A percentile compares a stretch with the other conserved stretches of the same genome.
These are phyloP conservation scores for Penicillium robsamsonii DNA, from an alignment of 495 filamentous ascomycete genomes.

Conservation along the genomic window DNA sequence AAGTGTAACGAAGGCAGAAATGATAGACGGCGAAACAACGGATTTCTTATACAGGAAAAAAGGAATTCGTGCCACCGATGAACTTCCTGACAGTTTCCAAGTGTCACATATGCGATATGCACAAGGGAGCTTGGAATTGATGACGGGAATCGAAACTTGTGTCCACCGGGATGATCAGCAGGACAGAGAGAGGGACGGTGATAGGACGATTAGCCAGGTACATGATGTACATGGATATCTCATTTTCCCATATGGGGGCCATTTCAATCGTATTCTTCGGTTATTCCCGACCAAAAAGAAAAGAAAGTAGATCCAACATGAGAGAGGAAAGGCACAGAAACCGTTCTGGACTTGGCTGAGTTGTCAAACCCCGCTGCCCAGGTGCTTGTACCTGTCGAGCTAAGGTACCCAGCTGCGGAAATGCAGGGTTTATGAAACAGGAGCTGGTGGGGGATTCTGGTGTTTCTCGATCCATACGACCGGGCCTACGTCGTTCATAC, in stretches of 20 bases:
- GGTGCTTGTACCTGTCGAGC: constrained; percentile 5
- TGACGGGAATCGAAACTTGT: constrained; percentile 9
- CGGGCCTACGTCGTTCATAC: constrained; percentile 2
- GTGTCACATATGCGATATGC: constrained; percentile 18
- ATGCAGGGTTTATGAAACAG: constrained; percentile 14
- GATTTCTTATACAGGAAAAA: constrained; percentile 21
- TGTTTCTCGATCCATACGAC: constrained; percentile 4
- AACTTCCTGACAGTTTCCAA: constrained; percentile 11
- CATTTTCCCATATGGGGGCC: constrained; percentile 12
- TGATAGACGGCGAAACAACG: constrained; percentile 8
- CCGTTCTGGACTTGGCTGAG: constrained; percentile 15
- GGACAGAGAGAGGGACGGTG: constrained; percentile 2
- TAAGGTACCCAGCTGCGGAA: constrained; percentile 3
- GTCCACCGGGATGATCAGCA: constrained; percentile 11
- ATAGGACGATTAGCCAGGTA: constrained; percentile 1
- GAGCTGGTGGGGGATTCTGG: constrained; percentile 10
- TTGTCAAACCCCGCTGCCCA: constrained; percentile 2
- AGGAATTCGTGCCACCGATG: background rate
- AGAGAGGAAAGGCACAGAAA: constrained; percentile 14
- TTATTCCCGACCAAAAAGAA: constrained; percentile 13
- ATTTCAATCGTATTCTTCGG: constrained; percentile 14
- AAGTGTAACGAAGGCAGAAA: constrained; percentile 24
- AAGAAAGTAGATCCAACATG: constrained; percentile 19
- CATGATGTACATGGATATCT: background rate
- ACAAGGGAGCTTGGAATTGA: background rate